phyloP scores from a whole-genome alignment of 768 basidiomycete genomes.

The Glaciozyma antarctica region DNA sequence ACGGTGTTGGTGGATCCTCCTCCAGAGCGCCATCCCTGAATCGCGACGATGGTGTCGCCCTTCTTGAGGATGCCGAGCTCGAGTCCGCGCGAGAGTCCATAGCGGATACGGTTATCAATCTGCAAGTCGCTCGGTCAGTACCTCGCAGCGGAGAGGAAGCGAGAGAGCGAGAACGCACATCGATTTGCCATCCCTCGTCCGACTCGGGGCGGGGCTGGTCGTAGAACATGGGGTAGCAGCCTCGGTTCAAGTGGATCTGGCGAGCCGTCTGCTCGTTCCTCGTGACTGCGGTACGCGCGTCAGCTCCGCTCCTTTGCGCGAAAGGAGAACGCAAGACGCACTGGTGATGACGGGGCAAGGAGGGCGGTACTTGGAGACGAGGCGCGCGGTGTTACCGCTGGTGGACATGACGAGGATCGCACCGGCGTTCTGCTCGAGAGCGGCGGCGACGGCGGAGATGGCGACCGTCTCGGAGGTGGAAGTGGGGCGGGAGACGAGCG shows the following conservation, averaged over 20 bases:
- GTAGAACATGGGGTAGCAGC: constrained; percentile 96
- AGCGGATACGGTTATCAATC: constrained; percentile 44
- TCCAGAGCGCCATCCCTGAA: constrained; percentile 99
- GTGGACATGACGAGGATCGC: constrained; percentile 95
- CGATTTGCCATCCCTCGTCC: constrained; percentile 89
- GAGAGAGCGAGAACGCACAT: constrained; percentile 44
- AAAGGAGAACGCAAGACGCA: constrained; percentile 41
- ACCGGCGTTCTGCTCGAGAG: constrained; percentile 85
- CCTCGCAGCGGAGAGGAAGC: constrained; percentile 35
- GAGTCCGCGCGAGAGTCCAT: constrained; percentile 74
- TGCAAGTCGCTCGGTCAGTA: not conserved
- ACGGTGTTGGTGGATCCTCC: constrained; percentile 85
- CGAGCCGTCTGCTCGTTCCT: constrained; percentile 91
- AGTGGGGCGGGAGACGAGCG: constrained; percentile 74
- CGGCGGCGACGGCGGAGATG: constrained; percentile 88
- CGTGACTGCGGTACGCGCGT: constrained; percentile 55
- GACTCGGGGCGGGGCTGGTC: constrained; percentile 82
- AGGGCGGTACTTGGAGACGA: constrained; percentile 94
- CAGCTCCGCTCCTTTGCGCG: not conserved
- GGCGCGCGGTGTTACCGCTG: constrained; percentile 78
- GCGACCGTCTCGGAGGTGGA: constrained; percentile 92
- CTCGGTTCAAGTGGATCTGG: constrained; percentile 92
- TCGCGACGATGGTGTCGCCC: constrained; percentile 80
- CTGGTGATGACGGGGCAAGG: constrained; percentile 87
- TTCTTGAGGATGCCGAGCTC: constrained; percentile 75